Conservation (phyloP, 2,329 filamentous ascomycete species). For the Xylariaceae sp. region DNA sequence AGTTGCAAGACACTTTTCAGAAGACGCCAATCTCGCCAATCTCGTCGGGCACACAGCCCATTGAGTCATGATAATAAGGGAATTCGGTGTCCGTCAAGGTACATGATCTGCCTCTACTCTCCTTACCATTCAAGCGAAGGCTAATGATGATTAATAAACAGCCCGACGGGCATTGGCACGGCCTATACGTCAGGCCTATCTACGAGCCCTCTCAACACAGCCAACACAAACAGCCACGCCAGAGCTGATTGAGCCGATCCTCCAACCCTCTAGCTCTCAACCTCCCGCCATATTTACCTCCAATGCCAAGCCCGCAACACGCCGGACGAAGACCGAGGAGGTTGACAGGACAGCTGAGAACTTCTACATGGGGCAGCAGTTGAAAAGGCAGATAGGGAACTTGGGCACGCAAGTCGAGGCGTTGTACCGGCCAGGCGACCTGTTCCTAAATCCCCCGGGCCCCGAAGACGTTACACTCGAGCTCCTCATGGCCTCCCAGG, state of each 20-base stretch:
- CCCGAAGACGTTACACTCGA: constrained; percentile 87
- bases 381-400: constrained; percentile 53
- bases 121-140: neutral
- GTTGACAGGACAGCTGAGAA: constrained; percentile 44
- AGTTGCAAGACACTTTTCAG: constrained; percentile 16
- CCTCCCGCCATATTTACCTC: constrained; percentile 38
- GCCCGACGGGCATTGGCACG: constrained; percentile 60
- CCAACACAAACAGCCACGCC: constrained; percentile 34
- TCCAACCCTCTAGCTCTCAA: constrained; percentile 27
- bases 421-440: constrained; percentile 68
- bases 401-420: constrained; percentile 57
- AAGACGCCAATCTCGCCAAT: neutral
- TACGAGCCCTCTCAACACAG: constrained; percentile 49
- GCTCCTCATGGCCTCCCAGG: constrained; percentile 84
- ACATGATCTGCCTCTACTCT: neutral
- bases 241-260: constrained; percentile 31
- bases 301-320: constrained; percentile 25
- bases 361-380: constrained; percentile 45
- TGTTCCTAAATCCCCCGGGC: constrained; percentile 74
- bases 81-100: constrained; percentile 42
- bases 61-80: constrained; percentile 42
- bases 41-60: neutral
- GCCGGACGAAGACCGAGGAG: constrained; percentile 29
- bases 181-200: constrained; percentile 45
- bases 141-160: constrained; percentile 41